phyloP scores from a whole-genome alignment of 768 basidiomycete genomes.

The Trichaptum fuscoviolaceum region DNA sequence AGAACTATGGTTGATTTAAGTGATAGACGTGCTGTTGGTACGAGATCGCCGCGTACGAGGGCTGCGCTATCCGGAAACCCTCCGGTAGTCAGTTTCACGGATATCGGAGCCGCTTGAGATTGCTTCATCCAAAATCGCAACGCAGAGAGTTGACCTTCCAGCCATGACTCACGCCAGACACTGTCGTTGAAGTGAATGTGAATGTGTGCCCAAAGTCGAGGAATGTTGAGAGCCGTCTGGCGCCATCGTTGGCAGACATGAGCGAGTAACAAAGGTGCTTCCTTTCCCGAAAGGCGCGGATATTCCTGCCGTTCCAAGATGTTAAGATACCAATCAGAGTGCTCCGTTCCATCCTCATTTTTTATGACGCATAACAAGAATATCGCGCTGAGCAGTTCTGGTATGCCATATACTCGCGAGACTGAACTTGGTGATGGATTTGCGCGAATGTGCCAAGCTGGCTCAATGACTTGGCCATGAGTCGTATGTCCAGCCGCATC shows the following conservation, averaged over 20 bases:
- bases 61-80: no score
- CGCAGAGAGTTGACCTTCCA: constrained; percentile 37
- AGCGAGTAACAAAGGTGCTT: constrained; percentile 28
- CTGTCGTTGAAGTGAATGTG: constrained; percentile 34
- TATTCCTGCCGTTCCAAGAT: no score
- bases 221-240: constrained; percentile 40
- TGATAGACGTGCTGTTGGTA: no score
- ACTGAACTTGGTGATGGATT: no score
- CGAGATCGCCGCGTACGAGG: no score
- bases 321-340: no score
- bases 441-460: no score
- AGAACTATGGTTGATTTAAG: background rate
- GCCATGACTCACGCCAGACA: constrained; percentile 41
- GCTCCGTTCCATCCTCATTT: no score
- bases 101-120: background rate
- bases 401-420: no score
- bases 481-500: no score
- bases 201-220: constrained; percentile 46
- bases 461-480: no score
- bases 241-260: constrained; percentile 66
- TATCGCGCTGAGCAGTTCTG: no score
- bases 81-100: background rate
- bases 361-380: constrained; percentile 34
- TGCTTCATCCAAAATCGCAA: background rate
- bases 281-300: background rate